These are phyloP conservation scores for Komagataella pseudopastoris DNA, from an alignment of 805 yeast species.

Conservation along the genomic window DNA sequence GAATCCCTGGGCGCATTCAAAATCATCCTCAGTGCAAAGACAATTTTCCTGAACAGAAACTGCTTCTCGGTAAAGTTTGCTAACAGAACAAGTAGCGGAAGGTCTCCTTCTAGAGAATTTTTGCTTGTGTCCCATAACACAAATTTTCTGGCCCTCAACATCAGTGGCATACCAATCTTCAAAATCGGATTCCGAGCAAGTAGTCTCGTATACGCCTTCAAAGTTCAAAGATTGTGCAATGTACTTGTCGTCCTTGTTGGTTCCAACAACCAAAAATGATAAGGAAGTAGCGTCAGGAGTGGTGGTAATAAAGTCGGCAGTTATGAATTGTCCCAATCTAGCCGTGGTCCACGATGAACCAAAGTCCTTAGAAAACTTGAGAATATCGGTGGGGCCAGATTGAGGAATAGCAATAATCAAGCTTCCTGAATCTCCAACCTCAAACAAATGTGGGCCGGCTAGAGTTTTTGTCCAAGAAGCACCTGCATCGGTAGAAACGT, in stretches of 20 bases:
- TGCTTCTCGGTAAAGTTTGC: conserved; percentile 30
- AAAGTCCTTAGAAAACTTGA: conserved; percentile 47
- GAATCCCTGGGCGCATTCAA: conserved; percentile 55
- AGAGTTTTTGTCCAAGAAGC: conserved; percentile 41
- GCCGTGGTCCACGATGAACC: conserved; percentile 45
- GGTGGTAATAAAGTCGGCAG: conserved; percentile 32
- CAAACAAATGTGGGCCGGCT: conserved; percentile 38
- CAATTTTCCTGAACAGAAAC: conserved; percentile 40
- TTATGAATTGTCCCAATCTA: conserved; percentile 25
- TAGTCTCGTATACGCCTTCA: conserved; percentile 12
- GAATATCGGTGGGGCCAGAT: conserved; percentile 19
- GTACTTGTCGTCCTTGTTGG: conserved; percentile 7
- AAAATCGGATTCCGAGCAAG: conserved; percentile 29
- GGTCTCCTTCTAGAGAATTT: conserved; percentile 50
- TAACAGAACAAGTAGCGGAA: conserved; percentile 50
- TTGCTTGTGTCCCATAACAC: conserved; percentile 61
- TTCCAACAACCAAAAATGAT: conserved; percentile 38
- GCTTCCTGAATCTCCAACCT: conserved; percentile 64
- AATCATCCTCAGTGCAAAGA: conserved; percentile 49
- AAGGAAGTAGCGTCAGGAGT: conserved; percentile 54
- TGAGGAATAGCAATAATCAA: conserved; percentile 44
- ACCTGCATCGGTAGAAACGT: conserved; percentile 60
- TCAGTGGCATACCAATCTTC: conserved; percentile 40
- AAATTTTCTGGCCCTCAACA: conserved; percentile 11
- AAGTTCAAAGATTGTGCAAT: conserved; percentile 42